These are phyloP conservation scores for Nidularia pulvinata DNA, from an alignment of 768 basidiomycete species.

Conservation along the genomic window DNA sequence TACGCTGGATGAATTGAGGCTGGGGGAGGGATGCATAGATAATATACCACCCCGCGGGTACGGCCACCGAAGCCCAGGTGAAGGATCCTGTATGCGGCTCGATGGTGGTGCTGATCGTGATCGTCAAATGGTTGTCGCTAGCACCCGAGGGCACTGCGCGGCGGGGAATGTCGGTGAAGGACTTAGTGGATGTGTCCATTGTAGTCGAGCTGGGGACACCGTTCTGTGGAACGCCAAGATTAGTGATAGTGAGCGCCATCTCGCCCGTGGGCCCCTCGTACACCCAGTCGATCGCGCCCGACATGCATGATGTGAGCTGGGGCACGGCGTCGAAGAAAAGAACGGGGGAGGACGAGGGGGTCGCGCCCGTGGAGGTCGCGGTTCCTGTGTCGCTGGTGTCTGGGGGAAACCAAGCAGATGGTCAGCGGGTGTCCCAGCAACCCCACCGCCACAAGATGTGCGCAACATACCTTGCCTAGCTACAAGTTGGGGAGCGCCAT, in stretches of 20 bases:
- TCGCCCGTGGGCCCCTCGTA: conserved; percentile 27
- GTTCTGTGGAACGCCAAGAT: conserved; percentile 27
- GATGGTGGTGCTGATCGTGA: conserved; percentile 21
- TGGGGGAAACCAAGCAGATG: too few relatives aligned
- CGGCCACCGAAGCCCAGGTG: conserved; percentile 44
- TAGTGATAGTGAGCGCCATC: conserved; percentile 35
- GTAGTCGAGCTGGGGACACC: conserved; percentile 6
- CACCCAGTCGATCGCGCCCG: conserved; percentile 29
- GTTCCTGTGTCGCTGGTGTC: not conserved
- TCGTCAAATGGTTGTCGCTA: conserved; percentile 6
- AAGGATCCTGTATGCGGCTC: conserved; percentile 21
- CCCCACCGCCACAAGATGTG: not conserved
- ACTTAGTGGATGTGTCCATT: conserved; percentile 1
- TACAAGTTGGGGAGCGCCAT: not conserved
- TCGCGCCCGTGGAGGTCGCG: not conserved
- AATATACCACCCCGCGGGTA: conserved; percentile 49
- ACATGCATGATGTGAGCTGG: conserved; percentile 21
- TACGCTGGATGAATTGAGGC: conserved; percentile 11
- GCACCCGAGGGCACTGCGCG: conserved; percentile 12
- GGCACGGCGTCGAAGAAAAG: conserved; percentile 14
- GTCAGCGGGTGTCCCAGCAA: too few relatives aligned
- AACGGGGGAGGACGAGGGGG: conserved; percentile 5
- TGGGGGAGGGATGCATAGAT: conserved; percentile 23
- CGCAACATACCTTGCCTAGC: conserved; percentile 5
- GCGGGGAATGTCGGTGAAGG: conserved; percentile 1